Conservation (phyloP, 176 grass and related monocot species). For the Pharus latifolius region DNA sequence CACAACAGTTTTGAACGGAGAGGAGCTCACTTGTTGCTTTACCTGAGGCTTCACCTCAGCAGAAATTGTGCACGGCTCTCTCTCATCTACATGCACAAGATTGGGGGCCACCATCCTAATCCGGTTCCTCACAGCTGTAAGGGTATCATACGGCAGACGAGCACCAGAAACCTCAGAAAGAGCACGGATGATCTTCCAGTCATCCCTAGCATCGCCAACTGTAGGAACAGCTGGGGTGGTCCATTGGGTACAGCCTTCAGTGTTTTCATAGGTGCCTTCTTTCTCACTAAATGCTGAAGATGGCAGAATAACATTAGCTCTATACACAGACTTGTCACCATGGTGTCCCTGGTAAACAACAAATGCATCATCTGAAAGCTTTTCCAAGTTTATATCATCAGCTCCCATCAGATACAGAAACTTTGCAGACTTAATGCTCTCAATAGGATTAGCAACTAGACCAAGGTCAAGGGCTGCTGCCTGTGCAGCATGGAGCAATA, state of each 20-base stretch:
- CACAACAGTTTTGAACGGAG: constrained; percentile 51
- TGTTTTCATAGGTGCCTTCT: constrained; percentile 95
- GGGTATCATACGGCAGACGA: constrained; percentile 54
- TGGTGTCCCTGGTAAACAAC: constrained; percentile 98
- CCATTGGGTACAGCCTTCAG: constrained; percentile 89
- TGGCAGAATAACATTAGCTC: constrained; percentile 84
- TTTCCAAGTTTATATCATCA: constrained; percentile 76
- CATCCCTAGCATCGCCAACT: constrained; percentile 90
- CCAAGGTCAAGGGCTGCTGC: constrained; percentile 92
- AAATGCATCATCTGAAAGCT: constrained; percentile 84
- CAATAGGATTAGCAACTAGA: constrained; percentile 49
- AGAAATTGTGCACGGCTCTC: constrained; percentile 50
- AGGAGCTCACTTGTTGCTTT: constrained; percentile 38
- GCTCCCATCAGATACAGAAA: constrained; percentile 98
- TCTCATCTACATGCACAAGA: constrained; percentile 72
- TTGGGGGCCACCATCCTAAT: constrained; percentile 70
- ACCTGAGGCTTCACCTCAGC: constrained; percentile 58
- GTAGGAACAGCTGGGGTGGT: constrained; percentile 91
- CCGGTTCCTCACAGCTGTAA: constrained; percentile 38
- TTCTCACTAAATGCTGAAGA: constrained; percentile 97
- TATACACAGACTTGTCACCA: constrained; percentile 81
- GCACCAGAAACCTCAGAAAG: constrained; percentile 69
- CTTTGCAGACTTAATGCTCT: constrained; percentile 64
- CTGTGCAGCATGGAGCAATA: constrained; percentile 87
- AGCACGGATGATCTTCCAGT: constrained; percentile 98